phyloP scores from a whole-genome alignment of 2,329 filamentous ascomycete genomes.

The Fusarium sp. region DNA sequence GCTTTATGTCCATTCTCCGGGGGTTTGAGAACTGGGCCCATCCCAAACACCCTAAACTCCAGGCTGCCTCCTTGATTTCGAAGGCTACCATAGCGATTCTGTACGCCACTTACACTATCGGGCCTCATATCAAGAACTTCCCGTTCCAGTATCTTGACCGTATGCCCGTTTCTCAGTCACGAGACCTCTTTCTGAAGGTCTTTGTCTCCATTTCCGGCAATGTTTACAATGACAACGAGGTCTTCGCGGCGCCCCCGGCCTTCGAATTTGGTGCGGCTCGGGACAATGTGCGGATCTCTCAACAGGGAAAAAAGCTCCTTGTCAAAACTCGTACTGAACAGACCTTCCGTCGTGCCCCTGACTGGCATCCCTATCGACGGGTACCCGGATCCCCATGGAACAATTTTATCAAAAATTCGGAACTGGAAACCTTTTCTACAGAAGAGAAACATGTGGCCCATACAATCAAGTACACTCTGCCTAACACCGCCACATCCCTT shows the following conservation, averaged over 20 bases:
- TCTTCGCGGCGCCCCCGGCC: background rate
- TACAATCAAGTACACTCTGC: background rate
- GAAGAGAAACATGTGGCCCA: background rate
- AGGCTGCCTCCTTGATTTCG: slow-evolving; percentile 29
- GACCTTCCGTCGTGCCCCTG: slow-evolving; percentile 24
- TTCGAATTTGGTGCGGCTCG: slow-evolving; percentile 41
- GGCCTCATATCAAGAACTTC: slow-evolving; percentile 19
- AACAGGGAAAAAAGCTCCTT: slow-evolving; percentile 33
- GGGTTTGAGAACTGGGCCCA: slow-evolving; percentile 16
- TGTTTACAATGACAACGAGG: background rate
- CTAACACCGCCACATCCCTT: background rate
- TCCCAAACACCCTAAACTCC: slow-evolving; percentile 34
- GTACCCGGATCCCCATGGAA: slow-evolving; percentile 44
- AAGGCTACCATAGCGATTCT: slow-evolving; percentile 37
- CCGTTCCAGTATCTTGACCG: slow-evolving; percentile 4
- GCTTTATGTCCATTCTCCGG: slow-evolving; percentile 45
- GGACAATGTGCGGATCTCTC: slow-evolving; percentile 34
- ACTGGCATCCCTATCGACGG: slow-evolving; percentile 38
- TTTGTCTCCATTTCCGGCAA: slow-evolving; percentile 4
- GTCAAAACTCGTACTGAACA: slow-evolving; percentile 20
- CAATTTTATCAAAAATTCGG: slow-evolving; percentile 40
- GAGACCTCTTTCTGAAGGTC: slow-evolving; percentile 14
- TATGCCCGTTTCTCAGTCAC: background rate
- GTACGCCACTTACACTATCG: slow-evolving; percentile 37
- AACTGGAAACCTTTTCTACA: slow-evolving; percentile 10